Evolutionary conservation across 768 basidiomycete genomes (phyloP), one percentile per base, ranked within the genome.

Genomic region (Hydnomerulius pinastri): DNA sequence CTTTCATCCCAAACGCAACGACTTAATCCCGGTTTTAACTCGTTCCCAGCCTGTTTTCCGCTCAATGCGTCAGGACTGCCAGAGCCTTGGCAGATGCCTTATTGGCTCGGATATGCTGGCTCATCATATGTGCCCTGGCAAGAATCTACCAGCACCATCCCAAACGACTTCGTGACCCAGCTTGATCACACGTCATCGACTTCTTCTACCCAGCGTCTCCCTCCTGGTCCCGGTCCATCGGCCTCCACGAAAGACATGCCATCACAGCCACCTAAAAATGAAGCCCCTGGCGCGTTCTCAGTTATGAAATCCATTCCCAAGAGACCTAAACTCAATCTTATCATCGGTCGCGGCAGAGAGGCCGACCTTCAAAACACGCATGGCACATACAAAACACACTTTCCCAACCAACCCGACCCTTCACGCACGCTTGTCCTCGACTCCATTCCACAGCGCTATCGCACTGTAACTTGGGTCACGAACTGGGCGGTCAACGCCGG

Each of bases 391-490:
- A 60, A 66, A 23, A 62, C 69, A 36, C 50, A 59, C 55, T 36
- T 47, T 58, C 44, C 33, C 36, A 50, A 51, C 17, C 53, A 27
- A 32, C 79, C 80, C 35, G 75, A 77, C 54, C 76, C 76, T 5
- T 67, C 75, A 2, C 71, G 78, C 12, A 80, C 81, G 1, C 64
- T 85, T 24, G 78, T 85, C 21, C 74, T 85, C 66, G 80, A 83
- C 54, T 74, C 76, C 45, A 65, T 85, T 5, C 82, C 81, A 1
- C 80, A 78, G 51, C 60, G 71, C 4, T 70, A 74, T 55, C 76
- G 80, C 38, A 73, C 67, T 4, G 57, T 55, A 4, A 69, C 71
- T 20, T 81, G 72, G 56, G 64, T 78, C 28, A 68, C 68, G 33
- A 59, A 54, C 17, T 83, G 82, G 79, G 68, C 71, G 47, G 70